Evolutionary conservation across 1,139 yeast genomes (phyloP).

Genomic region (Blastobotrys raffinosifermentans): DNA sequence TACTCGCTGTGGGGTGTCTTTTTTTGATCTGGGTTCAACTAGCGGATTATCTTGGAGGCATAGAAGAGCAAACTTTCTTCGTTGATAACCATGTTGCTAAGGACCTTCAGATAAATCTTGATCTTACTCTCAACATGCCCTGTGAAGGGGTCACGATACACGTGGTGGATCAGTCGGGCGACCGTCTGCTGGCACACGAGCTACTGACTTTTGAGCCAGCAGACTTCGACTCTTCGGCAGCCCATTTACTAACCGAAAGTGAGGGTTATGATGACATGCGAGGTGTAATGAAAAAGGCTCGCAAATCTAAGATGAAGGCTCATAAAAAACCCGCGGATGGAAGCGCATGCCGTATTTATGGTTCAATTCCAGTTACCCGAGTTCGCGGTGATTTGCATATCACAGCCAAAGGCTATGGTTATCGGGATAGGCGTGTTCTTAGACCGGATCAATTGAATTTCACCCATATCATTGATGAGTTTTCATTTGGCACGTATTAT

Average conservation of each 20-base stretch:
- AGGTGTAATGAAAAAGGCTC: constrained; percentile 21
- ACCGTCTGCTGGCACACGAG: constrained; percentile 72
- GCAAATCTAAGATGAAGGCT: constrained; percentile 50
- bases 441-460: constrained; percentile 53
- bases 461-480: constrained; percentile 78
- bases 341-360: constrained; percentile 85
- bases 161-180: constrained; percentile 72
- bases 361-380: constrained; percentile 78
- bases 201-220: constrained; percentile 44
- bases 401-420: constrained; percentile 66
- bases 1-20: constrained; percentile 54
- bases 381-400: constrained; percentile 83
- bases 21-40: constrained; percentile 80
- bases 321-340: constrained; percentile 35
- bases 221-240: constrained; percentile 13
- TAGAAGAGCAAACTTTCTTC: constrained; percentile 67
- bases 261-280: constrained; percentile 18
- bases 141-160: constrained; percentile 72
- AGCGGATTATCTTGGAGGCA: constrained; percentile 82
- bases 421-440: constrained; percentile 38
- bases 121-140: constrained; percentile 76
- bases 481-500: constrained; percentile 85
- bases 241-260: constrained; percentile 12
- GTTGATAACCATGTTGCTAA: constrained; percentile 56
- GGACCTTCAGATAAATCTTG: constrained; percentile 66